Conservation (phyloP, 768 basidiomycete species). For the Kwoniella heveanensis region DNA sequence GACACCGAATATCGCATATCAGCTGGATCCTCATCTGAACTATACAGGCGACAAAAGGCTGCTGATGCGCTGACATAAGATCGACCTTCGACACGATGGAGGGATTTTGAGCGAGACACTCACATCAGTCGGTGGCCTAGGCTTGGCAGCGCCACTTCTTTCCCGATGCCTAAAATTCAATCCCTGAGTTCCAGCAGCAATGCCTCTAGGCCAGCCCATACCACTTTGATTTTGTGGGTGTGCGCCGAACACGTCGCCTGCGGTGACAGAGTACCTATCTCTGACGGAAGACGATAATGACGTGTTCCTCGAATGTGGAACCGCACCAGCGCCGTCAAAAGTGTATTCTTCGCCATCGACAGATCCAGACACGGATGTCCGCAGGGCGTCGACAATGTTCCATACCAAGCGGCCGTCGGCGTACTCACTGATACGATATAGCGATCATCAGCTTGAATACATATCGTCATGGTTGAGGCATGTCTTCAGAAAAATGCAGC, state of each 20-base stretch:
- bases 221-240: background rate
- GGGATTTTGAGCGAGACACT: too few species aligned
- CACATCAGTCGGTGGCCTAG: constrained; percentile 45
- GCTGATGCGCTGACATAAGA: too few species aligned
- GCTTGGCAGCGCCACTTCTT: constrained; percentile 11
- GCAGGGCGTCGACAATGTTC: constrained; percentile 45
- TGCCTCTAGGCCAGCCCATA: constrained; percentile 21
- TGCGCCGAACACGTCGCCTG: constrained; percentile 7
- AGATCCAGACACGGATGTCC: constrained; percentile 18
- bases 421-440: constrained; percentile 34
- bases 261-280: constrained; percentile 5
- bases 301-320: constrained; percentile 29
- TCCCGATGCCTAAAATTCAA: constrained; percentile 46
- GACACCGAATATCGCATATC: too few species aligned
- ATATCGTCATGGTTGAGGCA: constrained; percentile 2
- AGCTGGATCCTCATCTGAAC: too few species aligned
- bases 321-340: constrained; percentile 7
- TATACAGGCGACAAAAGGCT: too few species aligned
- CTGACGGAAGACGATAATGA: constrained; percentile 22
- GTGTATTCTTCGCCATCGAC: constrained; percentile 22
- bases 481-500: background rate
- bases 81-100: too few species aligned
- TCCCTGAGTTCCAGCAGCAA: constrained; percentile 14
- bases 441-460: constrained; percentile 20
- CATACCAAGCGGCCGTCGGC: constrained; percentile 49